Evolutionary conservation across 2,329 filamentous ascomycete species (phyloP).

Genomic region (Monosporascus sp.): DNA sequence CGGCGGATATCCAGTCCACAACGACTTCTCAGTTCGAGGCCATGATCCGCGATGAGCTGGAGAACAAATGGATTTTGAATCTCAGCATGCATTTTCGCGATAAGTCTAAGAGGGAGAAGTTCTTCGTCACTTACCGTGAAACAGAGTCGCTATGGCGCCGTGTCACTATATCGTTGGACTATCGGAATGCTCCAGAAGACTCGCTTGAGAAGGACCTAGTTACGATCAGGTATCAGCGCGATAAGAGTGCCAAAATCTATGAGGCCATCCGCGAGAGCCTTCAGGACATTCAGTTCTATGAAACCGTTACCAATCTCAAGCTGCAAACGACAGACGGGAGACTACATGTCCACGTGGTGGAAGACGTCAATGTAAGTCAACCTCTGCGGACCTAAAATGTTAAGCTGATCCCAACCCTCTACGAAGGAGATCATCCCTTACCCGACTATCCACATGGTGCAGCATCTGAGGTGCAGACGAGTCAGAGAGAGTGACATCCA

Average conservation of each 20-base stretch:
- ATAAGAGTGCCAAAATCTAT: conserved; percentile 91
- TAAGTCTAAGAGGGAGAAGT: conserved; percentile 88
- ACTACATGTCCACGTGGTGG: conserved; percentile 94
- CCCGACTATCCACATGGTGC: conserved; percentile 66
- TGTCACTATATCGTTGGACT: conserved; percentile 91
- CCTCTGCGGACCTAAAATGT: background rate
- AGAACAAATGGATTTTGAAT: conserved; percentile 90
- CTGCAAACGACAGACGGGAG: conserved; percentile 82
- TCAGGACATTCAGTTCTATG: conserved; percentile 90
- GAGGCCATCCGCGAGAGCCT: conserved; percentile 90
- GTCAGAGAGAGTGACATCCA: conserved; percentile 69
- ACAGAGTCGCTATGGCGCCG: conserved; percentile 73
- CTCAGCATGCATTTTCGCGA: conserved; percentile 98
- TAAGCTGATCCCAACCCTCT: conserved; percentile 1
- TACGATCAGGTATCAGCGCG: conserved; percentile 73
- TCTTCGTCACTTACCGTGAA: conserved; percentile 93
- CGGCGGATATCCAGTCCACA: conserved; percentile 40
- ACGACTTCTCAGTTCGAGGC: conserved; percentile 53
- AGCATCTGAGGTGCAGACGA: conserved; percentile 62
- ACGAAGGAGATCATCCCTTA: conserved; percentile 78
- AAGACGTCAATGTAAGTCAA: conserved; percentile 71
- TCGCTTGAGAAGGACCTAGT: conserved; percentile 83
- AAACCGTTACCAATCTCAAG: conserved; percentile 93
- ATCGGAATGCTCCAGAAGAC: conserved; percentile 70
- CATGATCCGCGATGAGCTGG: conserved; percentile 73